Evolutionary conservation across 768 basidiomycete species (phyloP), one percentile per base, ranked within the genome.

Genomic region (Boletus rufocinnamomeus): DNA sequence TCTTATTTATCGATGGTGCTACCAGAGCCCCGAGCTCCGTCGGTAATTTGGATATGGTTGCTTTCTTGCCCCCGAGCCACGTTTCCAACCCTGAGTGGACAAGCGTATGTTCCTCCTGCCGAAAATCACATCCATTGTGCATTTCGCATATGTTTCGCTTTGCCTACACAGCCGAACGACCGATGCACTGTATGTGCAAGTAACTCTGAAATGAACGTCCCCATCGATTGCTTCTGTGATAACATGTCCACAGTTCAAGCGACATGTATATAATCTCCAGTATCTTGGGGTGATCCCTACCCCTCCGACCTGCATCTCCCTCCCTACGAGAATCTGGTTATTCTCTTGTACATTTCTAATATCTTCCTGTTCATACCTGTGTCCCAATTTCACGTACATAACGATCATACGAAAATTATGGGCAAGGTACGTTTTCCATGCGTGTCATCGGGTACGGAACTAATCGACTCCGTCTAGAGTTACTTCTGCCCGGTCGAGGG

Each of bases 261-360:
- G 8, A 37, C 17, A 21, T 40, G 30, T 7, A 47, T 23, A 60
- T 51, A 60, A 59, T 41, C 5, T 25, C 17, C 28, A 6, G 9
- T 17, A 11, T 32, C 16, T 35, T 23, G 2, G 27, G 51, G 52
- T n/a, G 19, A 19, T 44, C 40, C 13, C 40, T 32, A 38, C 35
- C 5, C 27, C 30, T 3, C 16, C 13, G 32, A 3, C 27, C 37
- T 14, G 3, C 32, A 6, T 10, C 28, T 43, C 4, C 19, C 28
- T 43, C 4, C 19, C 51, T 37, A 17, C 32, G 54, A 51, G 61
- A 58, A 61, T 37, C 60, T 50, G 56, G 41, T 35, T 43, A 54
- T 54, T 62, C 56, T 58, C 56, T 8, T 48, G 13, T 55, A 52
- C n/a, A 21, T 9, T 21, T 10, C 2, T 17, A 9, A 16, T 19